Conservation (phyloP, 208 protist genomes). For the Trypanosomatidae sp. region DNA sequence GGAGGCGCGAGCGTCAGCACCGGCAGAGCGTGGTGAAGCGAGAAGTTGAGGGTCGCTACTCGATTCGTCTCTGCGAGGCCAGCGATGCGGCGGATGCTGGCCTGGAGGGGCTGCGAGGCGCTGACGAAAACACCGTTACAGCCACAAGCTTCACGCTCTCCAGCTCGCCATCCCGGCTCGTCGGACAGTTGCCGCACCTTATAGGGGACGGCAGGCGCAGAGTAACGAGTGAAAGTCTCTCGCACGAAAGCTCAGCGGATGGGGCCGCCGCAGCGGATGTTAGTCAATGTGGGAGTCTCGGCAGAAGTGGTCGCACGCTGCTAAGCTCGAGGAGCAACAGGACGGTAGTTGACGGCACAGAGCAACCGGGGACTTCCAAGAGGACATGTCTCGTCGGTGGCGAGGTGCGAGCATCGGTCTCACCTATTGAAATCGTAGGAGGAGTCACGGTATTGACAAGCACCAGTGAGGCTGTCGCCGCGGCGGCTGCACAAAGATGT, state of each 20-base stretch:
- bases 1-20: constrained; percentile 15
- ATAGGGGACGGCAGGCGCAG: not conserved
- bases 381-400: not conserved
- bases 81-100: constrained; percentile 10
- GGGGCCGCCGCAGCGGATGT: not conserved
- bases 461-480: not conserved
- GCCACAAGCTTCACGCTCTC: constrained; percentile 8
- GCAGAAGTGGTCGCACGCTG: not conserved
- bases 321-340: not conserved
- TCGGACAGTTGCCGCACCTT: not conserved
- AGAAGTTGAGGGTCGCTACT: constrained; percentile 17
- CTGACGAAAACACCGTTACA: not conserved
- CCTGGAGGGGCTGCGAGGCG: not conserved
- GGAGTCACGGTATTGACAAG: not conserved
- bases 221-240: not conserved
- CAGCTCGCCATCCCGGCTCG: not conserved
- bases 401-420: not conserved
- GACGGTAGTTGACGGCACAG: not conserved
- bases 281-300: not conserved
- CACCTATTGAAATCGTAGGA: not conserved
- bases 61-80: constrained; percentile 11
- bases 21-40: not conserved
- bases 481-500: not conserved
- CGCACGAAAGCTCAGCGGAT: not conserved
- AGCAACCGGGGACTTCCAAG: not conserved